Evolutionary conservation across 768 basidiomycete species (phyloP), one percentile per base, ranked within the genome.

Genomic region (Rhizopogon rudus): DNA sequence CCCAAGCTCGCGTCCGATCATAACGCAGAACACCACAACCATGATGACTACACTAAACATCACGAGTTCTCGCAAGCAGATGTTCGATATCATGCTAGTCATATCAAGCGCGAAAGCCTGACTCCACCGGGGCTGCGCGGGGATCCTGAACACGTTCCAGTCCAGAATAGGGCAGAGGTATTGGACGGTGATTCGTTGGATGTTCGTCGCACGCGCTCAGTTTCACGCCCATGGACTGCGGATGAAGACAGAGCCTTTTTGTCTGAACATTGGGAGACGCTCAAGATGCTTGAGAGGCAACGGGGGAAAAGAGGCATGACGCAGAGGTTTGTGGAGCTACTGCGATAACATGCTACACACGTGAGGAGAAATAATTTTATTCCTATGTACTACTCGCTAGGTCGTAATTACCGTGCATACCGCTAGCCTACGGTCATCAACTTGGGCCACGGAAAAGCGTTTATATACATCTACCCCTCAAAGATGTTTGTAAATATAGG

Each of bases 291-390:
- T 31, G 62, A 67, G 16, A 44, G 13, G 7, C 51, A 29, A 51
- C 7, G 69, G 9, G 68, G 67, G 2, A 63, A 45, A 35, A 17
- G 7, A 6, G 43, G 3, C 8, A 61, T 57, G 40, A 64, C 52
- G 8, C 57, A 14, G 20, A 56, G 45, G 1, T 28, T 71, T 5
- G 51, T 44, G 9, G 50, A 31, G 12, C 39, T 55, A 22, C 65
- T 69, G 7, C 29, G 25, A 29, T 64, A 55, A 40, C 22, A 29
- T 12, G 35, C 35, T 33, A 7, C n/a, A n/a, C n/a, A n/a, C n/a
- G n/a, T n/a, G n/a, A n/a, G n/a, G n/a, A n/a, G n/a, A n/a, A n/a
- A n/a, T n/a, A n/a, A n/a, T n/a, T n/a, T n/a, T n/a, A n/a, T n/a
- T n/a, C n/a, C n/a, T n/a, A n/a, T n/a, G n/a, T n/a, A n/a, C n/a